Percentiles rank a stretch among this genome's conserved stretches.
Evolutionary conservation across 2,329 filamentous ascomycete genomes (phyloP).

Genomic region (Xylaria arbuscula): DNA sequence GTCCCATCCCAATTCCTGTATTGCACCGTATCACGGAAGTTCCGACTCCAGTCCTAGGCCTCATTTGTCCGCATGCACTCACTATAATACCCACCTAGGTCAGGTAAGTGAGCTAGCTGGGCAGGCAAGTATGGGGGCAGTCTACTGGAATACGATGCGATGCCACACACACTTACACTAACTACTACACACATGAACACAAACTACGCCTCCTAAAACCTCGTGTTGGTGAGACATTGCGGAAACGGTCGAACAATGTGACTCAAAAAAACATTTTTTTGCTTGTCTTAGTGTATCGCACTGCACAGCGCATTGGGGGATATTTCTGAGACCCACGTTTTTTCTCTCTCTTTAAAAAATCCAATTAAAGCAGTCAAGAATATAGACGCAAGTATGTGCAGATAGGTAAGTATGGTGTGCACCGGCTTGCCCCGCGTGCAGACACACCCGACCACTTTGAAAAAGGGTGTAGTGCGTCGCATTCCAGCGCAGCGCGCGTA

Average conservation of each 20-base stretch:
- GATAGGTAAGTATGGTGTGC: background rate
- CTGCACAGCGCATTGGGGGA: background rate
- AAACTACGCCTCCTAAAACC: no score
- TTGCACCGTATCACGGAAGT: constrained; percentile 30
- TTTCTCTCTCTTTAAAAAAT: no score
- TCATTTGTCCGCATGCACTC: background rate
- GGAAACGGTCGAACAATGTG: no score
- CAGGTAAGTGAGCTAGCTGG: no score
- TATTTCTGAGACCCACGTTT: background rate
- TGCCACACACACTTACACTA: background rate
- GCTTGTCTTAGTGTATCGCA: no score
- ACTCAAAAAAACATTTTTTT: no score
- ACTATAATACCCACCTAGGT: no score
- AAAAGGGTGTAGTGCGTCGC: constrained; percentile 5
- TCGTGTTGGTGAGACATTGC: constrained; percentile 16
- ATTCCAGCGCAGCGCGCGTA: constrained; percentile 23
- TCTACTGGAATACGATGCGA: constrained; percentile 1
- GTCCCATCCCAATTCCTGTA: constrained; percentile 4
- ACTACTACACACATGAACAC: no score
- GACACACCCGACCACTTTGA: background rate
- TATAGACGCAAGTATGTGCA: background rate
- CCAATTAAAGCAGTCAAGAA: no score
- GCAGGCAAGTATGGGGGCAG: constrained; percentile 3
- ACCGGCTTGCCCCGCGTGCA: constrained; percentile 3
- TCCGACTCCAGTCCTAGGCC: constrained; percentile 25